These are phyloP conservation scores for Cladorrhinum sp. DNA, from an alignment of 2,329 filamentous ascomycete genomes.

Conservation along the genomic window DNA sequence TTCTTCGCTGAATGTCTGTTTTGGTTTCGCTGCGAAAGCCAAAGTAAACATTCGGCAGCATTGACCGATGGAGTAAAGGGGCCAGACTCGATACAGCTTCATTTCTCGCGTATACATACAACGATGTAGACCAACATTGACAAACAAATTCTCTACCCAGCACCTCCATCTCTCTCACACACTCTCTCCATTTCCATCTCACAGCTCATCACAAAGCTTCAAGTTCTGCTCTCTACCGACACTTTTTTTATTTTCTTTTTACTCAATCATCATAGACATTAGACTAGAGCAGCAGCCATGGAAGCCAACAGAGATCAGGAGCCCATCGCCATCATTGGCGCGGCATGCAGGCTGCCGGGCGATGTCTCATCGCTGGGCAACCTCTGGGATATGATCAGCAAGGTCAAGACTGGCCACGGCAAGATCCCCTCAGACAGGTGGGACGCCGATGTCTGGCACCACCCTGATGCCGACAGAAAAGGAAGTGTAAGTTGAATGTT, in stretches of 20 bases:
- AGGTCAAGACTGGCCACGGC: slow-evolving; percentile 3
- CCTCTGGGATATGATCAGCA: slow-evolving; percentile 6
- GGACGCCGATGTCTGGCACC: slow-evolving; percentile 5
- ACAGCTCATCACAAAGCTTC: neutral
- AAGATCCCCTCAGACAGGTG: slow-evolving; percentile 1
- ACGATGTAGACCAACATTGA: neutral
- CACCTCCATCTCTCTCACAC: no score
- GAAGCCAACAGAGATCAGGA: neutral
- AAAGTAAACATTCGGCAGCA: neutral
- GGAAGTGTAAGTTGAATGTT: neutral
- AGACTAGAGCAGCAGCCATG: neutral
- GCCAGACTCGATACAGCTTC: neutral
- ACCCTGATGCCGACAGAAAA: slow-evolving; percentile 2
- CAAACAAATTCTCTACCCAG: no score
- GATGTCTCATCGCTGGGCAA: neutral
- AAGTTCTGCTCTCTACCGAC: neutral
- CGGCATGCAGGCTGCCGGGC: neutral
- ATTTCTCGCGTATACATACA: neutral
- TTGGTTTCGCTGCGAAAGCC: neutral
- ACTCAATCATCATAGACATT: neutral
- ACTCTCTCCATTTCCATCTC: neutral
- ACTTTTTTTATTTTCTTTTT: neutral
- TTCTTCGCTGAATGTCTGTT: no score
- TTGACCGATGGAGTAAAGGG: neutral
- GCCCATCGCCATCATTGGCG: slow-evolving; percentile 3